Base-by-base conservation (phyloP, 768 basidiomycete species). In the Pleurotus tuoliensis region DNA sequence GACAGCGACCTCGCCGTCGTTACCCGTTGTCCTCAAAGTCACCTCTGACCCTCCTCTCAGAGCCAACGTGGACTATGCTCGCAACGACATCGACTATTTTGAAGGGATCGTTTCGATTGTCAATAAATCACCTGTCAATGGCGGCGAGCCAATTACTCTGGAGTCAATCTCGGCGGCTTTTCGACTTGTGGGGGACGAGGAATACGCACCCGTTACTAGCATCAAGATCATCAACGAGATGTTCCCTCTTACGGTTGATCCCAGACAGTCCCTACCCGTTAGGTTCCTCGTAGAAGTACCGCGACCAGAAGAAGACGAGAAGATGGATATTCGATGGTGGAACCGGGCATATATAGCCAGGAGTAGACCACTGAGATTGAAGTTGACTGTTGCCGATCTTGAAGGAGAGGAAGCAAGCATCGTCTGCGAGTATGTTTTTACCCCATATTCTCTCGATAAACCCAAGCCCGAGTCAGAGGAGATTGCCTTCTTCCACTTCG, bases 381-480 rank as follows among this genome's bases (percentile, higher is more conserved):
- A 74, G 55, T 54, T 76, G 41, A 61, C 63, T 16, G 46, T 74
- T 5, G 66, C 69, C 46, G 72, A 73, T 18, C 70, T 75, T 43
- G 73, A 74, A 57, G 74, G 69, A 38, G 73, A 75, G 55, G 66
- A 73, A 56, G 67, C 67, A n/a, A 73, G 71, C 5, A 61, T 76
- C 9, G 71, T 76, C 7, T 57, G 73, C 27, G 75, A 76, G 57
- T 67, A 76, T 54, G 68, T 76, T 9, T 71, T 66, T 59, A 67
- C 62, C 9, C 71, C 70, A 0, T 71, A 58, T 47, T 56, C 61
- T 1, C 60, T 69, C 27, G 64, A 66, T 8, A 66, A 69, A 49
- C 56, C 53, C 7, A 60, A 63, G 11, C 67, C 69, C 1, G 51
- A 20, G 18, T 40, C 37, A 6, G 54, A 44, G n/a, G 69, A 72